Percentiles rank a stretch among this genome's conserved stretches.
Evolutionary conservation across 1,284 basidiomycete species (phyloP).

Genomic region (Mixia osmundae): DNA sequence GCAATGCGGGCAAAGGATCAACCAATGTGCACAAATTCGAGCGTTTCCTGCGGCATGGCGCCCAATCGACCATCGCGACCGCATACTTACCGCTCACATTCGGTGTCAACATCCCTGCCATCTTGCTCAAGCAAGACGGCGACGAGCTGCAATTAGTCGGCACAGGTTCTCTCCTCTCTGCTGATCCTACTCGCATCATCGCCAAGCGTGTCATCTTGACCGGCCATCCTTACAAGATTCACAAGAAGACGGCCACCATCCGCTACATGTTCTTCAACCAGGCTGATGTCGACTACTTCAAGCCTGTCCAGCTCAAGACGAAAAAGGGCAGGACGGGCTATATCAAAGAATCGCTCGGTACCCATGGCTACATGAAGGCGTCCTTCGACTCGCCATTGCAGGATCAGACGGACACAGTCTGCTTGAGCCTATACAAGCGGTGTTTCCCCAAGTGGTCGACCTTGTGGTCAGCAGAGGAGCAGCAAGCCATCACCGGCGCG

Average conservation of each 20-base stretch:
- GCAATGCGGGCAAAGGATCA: slow-evolving; percentile 62
- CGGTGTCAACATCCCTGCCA: slow-evolving; percentile 29
- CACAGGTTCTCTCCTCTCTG: slow-evolving; percentile 62
- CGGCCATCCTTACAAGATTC: slow-evolving; percentile 90
- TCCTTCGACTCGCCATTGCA: slow-evolving; percentile 81
- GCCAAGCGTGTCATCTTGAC: slow-evolving; percentile 82
- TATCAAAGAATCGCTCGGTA: slow-evolving; percentile 73
- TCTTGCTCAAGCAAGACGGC: slow-evolving; percentile 12
- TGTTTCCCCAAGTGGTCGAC: slow-evolving; percentile 23
- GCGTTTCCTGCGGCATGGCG: slow-evolving; percentile 63
- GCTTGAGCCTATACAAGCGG: slow-evolving; percentile 22
- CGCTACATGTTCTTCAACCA: slow-evolving; percentile 97
- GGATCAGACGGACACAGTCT: slow-evolving; percentile 50
- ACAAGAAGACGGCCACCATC: slow-evolving; percentile 91
- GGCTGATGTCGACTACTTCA: slow-evolving; percentile 76
- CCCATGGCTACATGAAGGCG: slow-evolving; percentile 85
- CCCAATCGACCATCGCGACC: slow-evolving; percentile 49
- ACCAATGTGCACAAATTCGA: slow-evolving; percentile 98
- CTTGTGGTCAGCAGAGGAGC: too few relatives aligned
- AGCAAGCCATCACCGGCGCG: too few relatives aligned
- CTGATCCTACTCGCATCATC: slow-evolving; percentile 75
- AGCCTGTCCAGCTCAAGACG: slow-evolving; percentile 75
- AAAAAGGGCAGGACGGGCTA: slow-evolving; percentile 84
- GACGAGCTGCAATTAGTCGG: slow-evolving; percentile 41
- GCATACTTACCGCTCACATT: slow-evolving; percentile 74